Conservation (phyloP, 2,329 filamentous ascomycete species). For the Ceratocystis harringtonii region DNA sequence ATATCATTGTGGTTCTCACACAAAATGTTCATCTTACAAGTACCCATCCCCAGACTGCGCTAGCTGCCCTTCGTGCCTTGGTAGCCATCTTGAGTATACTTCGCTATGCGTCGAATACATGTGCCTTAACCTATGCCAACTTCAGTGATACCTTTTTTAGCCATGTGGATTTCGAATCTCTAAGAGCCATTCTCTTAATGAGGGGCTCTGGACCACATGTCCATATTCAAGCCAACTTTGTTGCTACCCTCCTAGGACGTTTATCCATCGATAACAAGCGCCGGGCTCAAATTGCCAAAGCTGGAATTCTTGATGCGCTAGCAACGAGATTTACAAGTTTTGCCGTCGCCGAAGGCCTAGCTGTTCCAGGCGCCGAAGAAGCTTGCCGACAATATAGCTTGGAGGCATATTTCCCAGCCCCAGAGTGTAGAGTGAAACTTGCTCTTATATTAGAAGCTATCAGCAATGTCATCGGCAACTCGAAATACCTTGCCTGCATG, state of each 20-base stretch:
- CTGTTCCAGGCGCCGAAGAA: slow-evolving; percentile 49
- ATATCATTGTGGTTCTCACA: slow-evolving; percentile 54
- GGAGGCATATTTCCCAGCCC: slow-evolving; percentile 42
- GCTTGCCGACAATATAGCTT: slow-evolving; percentile 40
- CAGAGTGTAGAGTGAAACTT: slow-evolving; percentile 46
- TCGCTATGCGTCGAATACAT: background rate
- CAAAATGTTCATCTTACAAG: slow-evolving; percentile 50
- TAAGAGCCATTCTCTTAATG: slow-evolving; percentile 3
- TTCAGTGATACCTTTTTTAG: slow-evolving; percentile 5
- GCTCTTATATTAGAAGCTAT: slow-evolving; percentile 63
- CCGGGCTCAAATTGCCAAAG: slow-evolving; percentile 39
- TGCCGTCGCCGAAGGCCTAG: slow-evolving; percentile 50
- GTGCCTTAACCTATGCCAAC: background rate
- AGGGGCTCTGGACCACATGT: background rate
- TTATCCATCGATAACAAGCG: slow-evolving; percentile 5
- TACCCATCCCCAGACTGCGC: slow-evolving; percentile 49
- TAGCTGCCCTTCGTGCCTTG: slow-evolving; percentile 54
- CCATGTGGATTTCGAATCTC: background rate
- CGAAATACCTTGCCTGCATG: slow-evolving; percentile 60
- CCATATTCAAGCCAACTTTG: background rate
- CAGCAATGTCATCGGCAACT: slow-evolving; percentile 60
- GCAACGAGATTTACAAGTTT: slow-evolving; percentile 58
- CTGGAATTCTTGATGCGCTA: slow-evolving; percentile 63
- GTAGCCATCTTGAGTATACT: background rate
- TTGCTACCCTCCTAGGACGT: slow-evolving; percentile 7